Evolutionary conservation across 2,329 filamentous ascomycete species (phyloP).

Genomic region (Capronia coronata): DNA sequence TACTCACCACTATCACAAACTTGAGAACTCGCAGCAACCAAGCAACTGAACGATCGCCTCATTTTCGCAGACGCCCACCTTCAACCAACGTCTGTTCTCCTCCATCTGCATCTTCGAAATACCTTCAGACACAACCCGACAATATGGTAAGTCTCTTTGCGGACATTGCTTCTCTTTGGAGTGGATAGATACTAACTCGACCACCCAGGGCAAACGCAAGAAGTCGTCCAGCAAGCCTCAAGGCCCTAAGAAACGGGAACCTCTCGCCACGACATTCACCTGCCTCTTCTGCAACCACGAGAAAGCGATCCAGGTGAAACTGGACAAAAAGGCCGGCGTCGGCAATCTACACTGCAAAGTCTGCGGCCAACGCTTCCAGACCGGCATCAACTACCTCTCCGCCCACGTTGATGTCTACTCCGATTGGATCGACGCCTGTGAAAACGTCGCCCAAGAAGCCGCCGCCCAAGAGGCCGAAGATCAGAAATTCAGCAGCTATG

Average conservation of each 20-base stretch:
- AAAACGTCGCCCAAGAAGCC: slow-evolving; percentile 61
- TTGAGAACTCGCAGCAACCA: too few relatives aligned
- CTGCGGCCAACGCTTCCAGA: slow-evolving; percentile 90
- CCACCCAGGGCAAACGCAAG: slow-evolving; percentile 77
- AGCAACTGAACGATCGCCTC: too few relatives aligned
- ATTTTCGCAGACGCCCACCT: too few relatives aligned
- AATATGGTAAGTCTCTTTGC: background rate
- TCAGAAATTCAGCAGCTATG: slow-evolving; percentile 28
- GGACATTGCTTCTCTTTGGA: too few relatives aligned
- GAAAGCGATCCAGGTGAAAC: slow-evolving; percentile 79
- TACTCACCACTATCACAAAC: too few relatives aligned
- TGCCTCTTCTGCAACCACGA: slow-evolving; percentile 99
- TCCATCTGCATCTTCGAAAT: background rate
- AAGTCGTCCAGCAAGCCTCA: slow-evolving; percentile 63
- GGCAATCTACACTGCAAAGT: slow-evolving; percentile 84
- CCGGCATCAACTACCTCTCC: slow-evolving; percentile 76
- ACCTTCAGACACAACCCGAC: too few relatives aligned
- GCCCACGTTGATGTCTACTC: slow-evolving; percentile 92
- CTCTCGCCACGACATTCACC: slow-evolving; percentile 69
- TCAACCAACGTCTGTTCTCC: background rate
- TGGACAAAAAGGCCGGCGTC: slow-evolving; percentile 87
- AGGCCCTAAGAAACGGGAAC: slow-evolving; percentile 35
- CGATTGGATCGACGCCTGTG: slow-evolving; percentile 96
- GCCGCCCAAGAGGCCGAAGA: slow-evolving; percentile 33
- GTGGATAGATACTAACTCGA: background rate